Conservation (phyloP, 1,284 basidiomycete genomes). For the Apiotrichum gamsii region DNA sequence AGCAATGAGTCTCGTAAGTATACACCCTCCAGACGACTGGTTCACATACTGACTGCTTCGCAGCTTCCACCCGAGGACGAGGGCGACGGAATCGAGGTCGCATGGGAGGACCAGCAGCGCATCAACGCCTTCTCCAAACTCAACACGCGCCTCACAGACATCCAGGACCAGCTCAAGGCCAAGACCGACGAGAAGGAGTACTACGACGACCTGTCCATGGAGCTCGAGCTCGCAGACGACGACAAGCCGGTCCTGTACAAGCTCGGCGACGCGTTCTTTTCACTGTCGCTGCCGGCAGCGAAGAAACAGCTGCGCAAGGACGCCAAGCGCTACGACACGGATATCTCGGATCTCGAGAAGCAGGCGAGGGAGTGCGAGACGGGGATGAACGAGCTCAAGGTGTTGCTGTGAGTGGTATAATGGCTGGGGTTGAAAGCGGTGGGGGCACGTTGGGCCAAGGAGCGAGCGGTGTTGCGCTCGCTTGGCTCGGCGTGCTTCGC, state of each 20-base stretch:
- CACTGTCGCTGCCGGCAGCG: slow-evolving; percentile 65
- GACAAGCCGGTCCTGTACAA: slow-evolving; percentile 77
- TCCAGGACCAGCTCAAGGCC: slow-evolving; percentile 65
- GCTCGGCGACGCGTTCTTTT: slow-evolving; percentile 82
- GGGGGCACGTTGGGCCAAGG: background rate
- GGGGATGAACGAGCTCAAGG: slow-evolving; percentile 85
- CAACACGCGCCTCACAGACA: slow-evolving; percentile 66
- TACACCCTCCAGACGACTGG: too few species aligned
- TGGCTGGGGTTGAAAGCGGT: background rate
- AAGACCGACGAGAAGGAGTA: slow-evolving; percentile 88
- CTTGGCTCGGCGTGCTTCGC: too few species aligned
- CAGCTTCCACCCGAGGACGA: slow-evolving; percentile 63
- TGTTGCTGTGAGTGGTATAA: slow-evolving; percentile 52
- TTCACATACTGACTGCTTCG: too few species aligned
- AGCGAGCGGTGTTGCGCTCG: background rate
- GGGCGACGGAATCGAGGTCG: slow-evolving; percentile 75
- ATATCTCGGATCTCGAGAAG: slow-evolving; percentile 56
- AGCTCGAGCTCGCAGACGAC: slow-evolving; percentile 80
- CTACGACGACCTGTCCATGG: slow-evolving; percentile 77
- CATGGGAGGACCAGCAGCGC: slow-evolving; percentile 90
- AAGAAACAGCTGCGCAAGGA: slow-evolving; percentile 69
- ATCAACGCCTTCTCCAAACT: slow-evolving; percentile 92
- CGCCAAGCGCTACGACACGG: slow-evolving; percentile 55
- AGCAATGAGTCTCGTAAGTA: too few species aligned
- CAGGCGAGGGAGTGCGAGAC: slow-evolving; percentile 67